phyloP scores from a whole-genome alignment of 768 basidiomycete genomes.

The Amanita subjunquillea region DNA sequence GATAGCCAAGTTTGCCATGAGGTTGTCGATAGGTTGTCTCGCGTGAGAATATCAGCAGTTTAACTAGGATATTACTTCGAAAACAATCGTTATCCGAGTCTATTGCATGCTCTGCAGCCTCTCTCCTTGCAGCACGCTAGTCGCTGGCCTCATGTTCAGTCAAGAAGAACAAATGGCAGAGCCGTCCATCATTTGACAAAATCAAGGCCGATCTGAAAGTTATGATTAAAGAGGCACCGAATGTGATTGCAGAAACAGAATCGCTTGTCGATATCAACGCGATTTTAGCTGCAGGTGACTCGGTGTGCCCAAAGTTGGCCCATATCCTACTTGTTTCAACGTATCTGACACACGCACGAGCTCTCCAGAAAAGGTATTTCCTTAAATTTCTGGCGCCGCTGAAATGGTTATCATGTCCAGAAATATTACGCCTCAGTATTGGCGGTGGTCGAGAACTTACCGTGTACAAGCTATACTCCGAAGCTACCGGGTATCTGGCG shows the following conservation, averaged over 20 bases:
- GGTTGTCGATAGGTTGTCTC: too few species aligned
- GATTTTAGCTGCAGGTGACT: neutral
- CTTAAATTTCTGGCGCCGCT: neutral
- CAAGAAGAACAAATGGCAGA: neutral
- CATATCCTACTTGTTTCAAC: too few species aligned
- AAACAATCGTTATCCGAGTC: too few species aligned
- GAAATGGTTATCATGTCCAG: neutral
- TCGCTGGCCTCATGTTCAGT: neutral
- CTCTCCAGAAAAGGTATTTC: neutral
- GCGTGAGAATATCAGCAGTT: too few species aligned
- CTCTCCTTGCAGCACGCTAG: too few species aligned
- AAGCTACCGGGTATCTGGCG: neutral
- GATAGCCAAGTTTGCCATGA: constrained; percentile 20
- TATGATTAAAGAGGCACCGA: too few species aligned
- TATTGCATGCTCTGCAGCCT: too few species aligned
- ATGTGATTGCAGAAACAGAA: neutral
- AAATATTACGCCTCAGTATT: constrained; percentile 7
- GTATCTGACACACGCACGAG: neutral
- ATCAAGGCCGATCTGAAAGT: neutral
- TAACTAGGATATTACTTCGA: too few species aligned
- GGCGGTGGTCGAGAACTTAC: constrained; percentile 3
- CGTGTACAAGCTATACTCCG: neutral
- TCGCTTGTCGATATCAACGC: neutral
- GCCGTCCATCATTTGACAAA: neutral
- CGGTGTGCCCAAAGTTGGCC: neutral